phyloP scores from a whole-genome alignment of 768 basidiomycete genomes.

The Termitomyces sp. region DNA sequence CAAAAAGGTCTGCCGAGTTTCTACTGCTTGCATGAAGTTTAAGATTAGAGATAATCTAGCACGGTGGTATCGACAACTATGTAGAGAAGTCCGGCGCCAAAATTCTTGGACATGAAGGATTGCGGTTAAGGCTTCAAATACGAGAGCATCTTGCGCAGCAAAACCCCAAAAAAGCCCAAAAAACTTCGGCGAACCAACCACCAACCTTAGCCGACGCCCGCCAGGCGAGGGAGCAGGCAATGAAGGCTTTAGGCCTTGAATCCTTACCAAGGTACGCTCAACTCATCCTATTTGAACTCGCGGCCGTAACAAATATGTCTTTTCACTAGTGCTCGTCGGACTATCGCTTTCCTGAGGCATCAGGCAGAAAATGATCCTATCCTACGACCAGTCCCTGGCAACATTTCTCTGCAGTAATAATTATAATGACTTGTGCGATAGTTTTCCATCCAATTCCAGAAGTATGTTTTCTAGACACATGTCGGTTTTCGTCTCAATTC shows the following conservation, averaged over 20 bases:
- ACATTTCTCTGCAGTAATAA: conserved; percentile 4
- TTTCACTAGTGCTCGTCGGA: conserved; percentile 8
- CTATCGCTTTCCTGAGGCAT: conserved; percentile 12
- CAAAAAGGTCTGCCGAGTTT: conserved; percentile 54
- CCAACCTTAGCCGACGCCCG: conserved; percentile 14
- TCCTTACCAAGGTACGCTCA: conserved; percentile 10
- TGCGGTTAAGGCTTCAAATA: conserved; percentile 39
- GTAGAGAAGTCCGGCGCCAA: conserved; percentile 40
- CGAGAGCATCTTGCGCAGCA: conserved; percentile 12
- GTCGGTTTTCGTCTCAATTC: not conserved
- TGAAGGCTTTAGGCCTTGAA: conserved; percentile 20
- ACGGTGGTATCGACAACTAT: conserved; percentile 71
- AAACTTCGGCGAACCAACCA: not conserved
- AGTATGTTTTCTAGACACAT: not conserved
- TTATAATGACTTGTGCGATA: not conserved
- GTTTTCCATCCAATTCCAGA: not conserved
- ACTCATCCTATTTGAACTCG: not conserved
- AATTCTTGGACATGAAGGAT: conserved; percentile 37
- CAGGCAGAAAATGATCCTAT: not conserved
- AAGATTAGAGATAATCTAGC: conserved; percentile 24
- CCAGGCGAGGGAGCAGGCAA: conserved; percentile 16
- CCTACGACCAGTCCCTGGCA: not conserved
- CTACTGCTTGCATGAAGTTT: not conserved
- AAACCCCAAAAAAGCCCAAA: not conserved
- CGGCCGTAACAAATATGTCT: not conserved